Base-by-base conservation (phyloP, 345 rosid species). In the Sapria himalayana region DNA sequence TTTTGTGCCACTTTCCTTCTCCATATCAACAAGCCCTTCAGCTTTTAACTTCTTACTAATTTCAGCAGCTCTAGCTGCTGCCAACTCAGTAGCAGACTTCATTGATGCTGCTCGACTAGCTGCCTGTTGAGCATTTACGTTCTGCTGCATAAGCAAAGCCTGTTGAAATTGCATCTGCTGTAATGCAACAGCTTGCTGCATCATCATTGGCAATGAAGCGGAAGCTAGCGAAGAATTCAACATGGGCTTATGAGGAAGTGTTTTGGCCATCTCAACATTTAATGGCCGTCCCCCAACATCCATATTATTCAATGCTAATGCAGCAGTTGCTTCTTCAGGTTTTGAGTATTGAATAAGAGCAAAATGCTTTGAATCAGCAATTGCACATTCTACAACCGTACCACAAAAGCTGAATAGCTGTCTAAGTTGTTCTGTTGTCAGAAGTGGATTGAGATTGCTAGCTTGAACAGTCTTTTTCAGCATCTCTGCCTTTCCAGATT, bases 171-270 rank as follows among this genome's bases (percentile, higher is more conserved):
- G 94, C 93, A 86, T 78, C 55, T 86, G 97, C 57, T 86, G 97
- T 85, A 81, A 78, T 15, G 85, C 89, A 52, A 86, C 97, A 46
- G 97, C 97, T 64, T 86, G 97, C 70, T 86, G 97, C 94, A 86
- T 81, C 81, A 85, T 77, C 74, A 86, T 62, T 46, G 94, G 97
- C 49, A 86, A 63, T 42, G 94, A 78, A 37, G 97, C 76, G 14
- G 89, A 63, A 45, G 72, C 50, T 25, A 46, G 19, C 20, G 89
- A 57, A 51, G 76, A 64, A 52, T 59, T 67, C 39, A 56, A 29
- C 22, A 41, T 39, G 59, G 85, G 61, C 59, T 86, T 86, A 21
- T 49, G 73, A 46, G 97, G 97, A 61, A 81, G 85, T 2, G 85
- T 52, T 67, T 86, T 86, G 32, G 93, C 94, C 85, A 81, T 86